Conservation (phyloP, 306 rosid species). For the Cyclanthera cordifolia region DNA sequence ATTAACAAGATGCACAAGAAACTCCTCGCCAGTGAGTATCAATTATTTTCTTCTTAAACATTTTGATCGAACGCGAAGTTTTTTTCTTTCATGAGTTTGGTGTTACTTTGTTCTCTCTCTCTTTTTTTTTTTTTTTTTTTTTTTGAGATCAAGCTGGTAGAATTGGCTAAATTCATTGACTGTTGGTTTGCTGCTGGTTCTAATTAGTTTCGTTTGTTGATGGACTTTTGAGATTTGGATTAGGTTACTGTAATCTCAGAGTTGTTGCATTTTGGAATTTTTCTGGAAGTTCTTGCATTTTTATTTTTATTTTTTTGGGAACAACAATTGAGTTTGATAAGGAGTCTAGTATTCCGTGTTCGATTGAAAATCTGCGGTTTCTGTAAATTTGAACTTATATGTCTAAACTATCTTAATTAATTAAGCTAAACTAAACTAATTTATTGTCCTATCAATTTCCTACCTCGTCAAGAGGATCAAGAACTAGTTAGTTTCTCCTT, state of each 20-base stretch:
- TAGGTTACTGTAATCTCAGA: not conserved
- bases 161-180: not conserved
- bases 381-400: not conserved
- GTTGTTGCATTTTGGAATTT: not conserved
- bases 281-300: not conserved
- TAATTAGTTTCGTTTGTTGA: not conserved
- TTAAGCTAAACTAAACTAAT: not conserved
- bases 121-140: too few relatives aligned
- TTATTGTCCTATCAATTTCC: not conserved
- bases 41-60: not conserved
- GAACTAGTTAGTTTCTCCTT: not conserved
- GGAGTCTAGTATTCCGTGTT: not conserved
- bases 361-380: not conserved
- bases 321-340: not conserved
- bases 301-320: too few relatives aligned
- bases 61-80: not conserved
- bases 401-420: not conserved
- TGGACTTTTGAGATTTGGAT: not conserved
- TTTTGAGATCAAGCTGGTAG: not conserved
- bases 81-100: not conserved
- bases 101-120: not conserved
- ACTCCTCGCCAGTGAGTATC: conserved; percentile 52
- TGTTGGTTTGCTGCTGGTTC: not conserved
- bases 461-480: not conserved
- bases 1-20: conserved; percentile 92